Base-by-base conservation (phyloP, 352 stramenopile species). In the Saprolegnia diclina region DNA sequence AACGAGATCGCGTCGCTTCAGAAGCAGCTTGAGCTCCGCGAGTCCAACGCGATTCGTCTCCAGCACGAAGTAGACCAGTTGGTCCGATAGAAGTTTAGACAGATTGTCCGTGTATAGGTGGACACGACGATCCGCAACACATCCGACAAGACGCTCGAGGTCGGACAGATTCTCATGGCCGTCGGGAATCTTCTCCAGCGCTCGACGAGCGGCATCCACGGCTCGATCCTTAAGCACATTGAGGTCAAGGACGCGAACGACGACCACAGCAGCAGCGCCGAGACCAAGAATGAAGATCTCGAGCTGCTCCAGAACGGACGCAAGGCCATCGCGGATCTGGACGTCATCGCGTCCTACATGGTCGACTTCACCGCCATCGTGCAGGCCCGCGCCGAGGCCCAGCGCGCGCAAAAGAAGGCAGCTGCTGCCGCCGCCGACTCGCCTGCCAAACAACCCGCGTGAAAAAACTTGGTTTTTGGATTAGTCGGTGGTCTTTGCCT, bases 311-410 rank as follows among this genome's bases (percentile, higher is more conserved):
- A 90, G 54, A 89, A 96, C 50, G 89, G 88, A 9, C 75, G 86
- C 40, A 87, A 90, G n/a, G 86, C 92, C 48, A 89, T 95, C 74
- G 74, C 82, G 7, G 83, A 97, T 59, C 78, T 98, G 11, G 92
- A 98, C 56, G 87, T 97, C 14, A 93, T 98, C 24, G 91, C 88
- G 0, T 85, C 89, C 13, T 98, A 98, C 73, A 97, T 98, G 87
- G 79, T 85, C 24, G 92, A 98, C 74, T 98, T 97, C 64, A 90
- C 82, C 0, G 82, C 80, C 1, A 92, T 93, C 52, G 83, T 92
- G 1, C 84, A 92, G 35, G 76, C 78, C 0, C 76, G 86, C 9
- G 77, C 91, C 29, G 86, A 94, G 57, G 77, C 76, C 0, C 83
- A 94, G 66, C 73, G 83, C 32, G 79, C 86, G 0, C 80, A 90